These are phyloP conservation scores for Nematodospora anomalae DNA, from an alignment of 1,139 yeast genomes.

Conservation along the genomic window DNA sequence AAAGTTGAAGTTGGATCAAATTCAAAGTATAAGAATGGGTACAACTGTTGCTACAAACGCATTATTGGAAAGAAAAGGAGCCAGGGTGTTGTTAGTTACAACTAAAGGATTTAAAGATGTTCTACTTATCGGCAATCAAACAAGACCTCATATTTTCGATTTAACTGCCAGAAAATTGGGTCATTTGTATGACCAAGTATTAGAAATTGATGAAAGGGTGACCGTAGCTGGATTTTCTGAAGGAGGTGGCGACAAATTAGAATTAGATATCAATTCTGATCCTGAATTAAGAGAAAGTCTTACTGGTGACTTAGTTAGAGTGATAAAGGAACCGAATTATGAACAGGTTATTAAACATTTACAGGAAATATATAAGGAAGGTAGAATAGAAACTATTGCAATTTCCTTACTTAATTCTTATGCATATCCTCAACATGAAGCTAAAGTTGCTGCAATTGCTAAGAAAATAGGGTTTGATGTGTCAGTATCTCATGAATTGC, in stretches of 20 bases:
- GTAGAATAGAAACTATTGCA: conserved; percentile 36
- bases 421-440: conserved; percentile 42
- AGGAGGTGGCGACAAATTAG: conserved; percentile 39
- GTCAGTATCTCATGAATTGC: conserved; percentile 42
- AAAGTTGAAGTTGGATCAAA: conserved; percentile 30
- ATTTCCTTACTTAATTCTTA: conserved; percentile 43
- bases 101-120: conserved; percentile 54
- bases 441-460: conserved; percentile 36
- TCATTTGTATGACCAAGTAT: conserved; percentile 34
- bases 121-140: conserved; percentile 42
- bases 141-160: conserved; percentile 41
- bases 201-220: conserved; percentile 45
- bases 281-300: conserved; percentile 28
- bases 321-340: conserved; percentile 36
- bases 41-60: conserved; percentile 46
- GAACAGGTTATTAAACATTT: conserved; percentile 24
- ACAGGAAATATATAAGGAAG: conserved; percentile 23
- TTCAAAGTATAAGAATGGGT: conserved; percentile 39
- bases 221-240: conserved; percentile 40
- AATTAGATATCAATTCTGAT: conserved; percentile 19
- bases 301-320: conserved; percentile 39
- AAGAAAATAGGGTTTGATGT: conserved; percentile 37
- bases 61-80: conserved; percentile 51
- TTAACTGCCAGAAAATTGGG: conserved; percentile 38
- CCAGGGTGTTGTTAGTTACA: conserved; percentile 48